Evolutionary conservation across 1,139 yeast genomes (phyloP), one percentile per base, ranked within the genome.

Genomic region (Meyerozyma athensensis): DNA sequence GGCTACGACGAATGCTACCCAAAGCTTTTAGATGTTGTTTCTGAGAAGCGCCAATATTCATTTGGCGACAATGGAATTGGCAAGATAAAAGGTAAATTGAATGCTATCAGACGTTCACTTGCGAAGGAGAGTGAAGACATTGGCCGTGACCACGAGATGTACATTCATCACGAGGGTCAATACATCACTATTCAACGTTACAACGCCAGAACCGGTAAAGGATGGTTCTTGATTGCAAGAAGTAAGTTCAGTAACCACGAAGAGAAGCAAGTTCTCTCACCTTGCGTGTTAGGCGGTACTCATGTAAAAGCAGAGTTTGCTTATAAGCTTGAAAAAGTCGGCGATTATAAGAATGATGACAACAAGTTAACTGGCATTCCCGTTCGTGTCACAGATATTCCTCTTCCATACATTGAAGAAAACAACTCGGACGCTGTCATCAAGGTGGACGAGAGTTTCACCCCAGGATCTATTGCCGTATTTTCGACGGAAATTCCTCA

Each of bases 1-100:
- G 98, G 98, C 13, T 89, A 79, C 52, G 98, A 92, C 56, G 98
- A 92, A 60, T 77, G 92, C 38, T 92, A 82, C 55, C 97, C 97
- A 4, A 68, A 75, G 31, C 65, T 87, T 30, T 66, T 92, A 34
- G 82, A 89, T 54, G 82, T 92, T 36, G 98, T 92, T n/a, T 62
- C 68, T 24, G 98, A 92, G 55, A 63, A 59, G 2, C 74, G 96
- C 46, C 64, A 61, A 8, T 92, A 92, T 52, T 69, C 79, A 1
- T 72, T 68, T 49, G 65, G 65, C 19, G 59, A 58, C 6, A 68
- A 70, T 30, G 97, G 97, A 28, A 89, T 92, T 52, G 81, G 89
- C 3, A 62, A 67, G 33, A 82, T 85, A 12, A 92, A 89, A 58
- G 53, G 65, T 7, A 65, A 76, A 41, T 66, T 92, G 40, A 74